Conservation (phyloP, 2,329 filamentous ascomycete species). For the Xylaria sp. region DNA sequence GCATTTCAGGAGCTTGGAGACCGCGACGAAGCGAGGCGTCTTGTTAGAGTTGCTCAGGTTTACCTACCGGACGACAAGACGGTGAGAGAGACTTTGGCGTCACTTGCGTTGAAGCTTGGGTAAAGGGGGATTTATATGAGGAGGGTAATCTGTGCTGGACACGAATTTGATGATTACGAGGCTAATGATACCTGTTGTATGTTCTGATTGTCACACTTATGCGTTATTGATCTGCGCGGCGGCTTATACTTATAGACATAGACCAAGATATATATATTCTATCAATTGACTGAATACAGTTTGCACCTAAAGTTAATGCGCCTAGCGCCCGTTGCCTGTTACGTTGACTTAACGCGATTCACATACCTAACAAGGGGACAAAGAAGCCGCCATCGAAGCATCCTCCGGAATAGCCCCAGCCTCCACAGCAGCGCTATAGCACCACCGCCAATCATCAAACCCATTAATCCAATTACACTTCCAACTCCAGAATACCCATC, state of each 20-base stretch:
- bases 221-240: background rate
- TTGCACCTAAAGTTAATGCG: too few species aligned
- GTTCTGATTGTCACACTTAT: background rate
- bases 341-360: too few species aligned
- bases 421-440: constrained; percentile 52
- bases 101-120: constrained; percentile 24
- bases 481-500: constrained; percentile 71
- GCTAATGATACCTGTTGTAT: background rate
- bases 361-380: constrained; percentile 23
- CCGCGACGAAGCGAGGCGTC: constrained; percentile 37
- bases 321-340: too few species aligned
- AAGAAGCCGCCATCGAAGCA: constrained; percentile 23
- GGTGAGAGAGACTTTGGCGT: constrained; percentile 39
- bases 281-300: too few species aligned
- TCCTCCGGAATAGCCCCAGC: constrained; percentile 34
- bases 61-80: constrained; percentile 43
- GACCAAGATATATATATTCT: background rate
- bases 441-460: constrained; percentile 60
- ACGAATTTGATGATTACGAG: background rate
- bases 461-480: constrained; percentile 54
- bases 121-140: background rate
- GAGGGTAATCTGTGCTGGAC: background rate
- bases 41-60: constrained; percentile 42
- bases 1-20: constrained; percentile 52
- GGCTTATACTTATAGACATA: background rate